These are phyloP conservation scores for Nannochloropsis gaditana DNA, from an alignment of 108 stramenopile species.

Conservation along the genomic window DNA sequence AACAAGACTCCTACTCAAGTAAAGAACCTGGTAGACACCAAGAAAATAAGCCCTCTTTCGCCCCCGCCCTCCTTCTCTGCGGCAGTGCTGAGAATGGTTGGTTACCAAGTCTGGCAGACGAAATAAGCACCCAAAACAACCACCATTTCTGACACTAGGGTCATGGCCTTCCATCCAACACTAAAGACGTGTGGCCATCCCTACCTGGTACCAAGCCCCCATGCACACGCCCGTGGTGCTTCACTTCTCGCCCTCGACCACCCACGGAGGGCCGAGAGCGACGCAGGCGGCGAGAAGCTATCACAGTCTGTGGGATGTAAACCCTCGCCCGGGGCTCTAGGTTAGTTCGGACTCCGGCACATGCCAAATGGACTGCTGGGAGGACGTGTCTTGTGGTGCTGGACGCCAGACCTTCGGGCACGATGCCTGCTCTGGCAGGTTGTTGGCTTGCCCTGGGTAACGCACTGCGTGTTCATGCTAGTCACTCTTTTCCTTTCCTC, in stretches of 20 bases:
- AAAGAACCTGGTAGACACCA: background rate
- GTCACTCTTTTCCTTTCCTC: background rate
- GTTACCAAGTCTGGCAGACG: background rate
- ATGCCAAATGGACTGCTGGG: background rate
- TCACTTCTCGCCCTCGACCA: constrained; percentile 12
- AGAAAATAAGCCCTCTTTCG: background rate
- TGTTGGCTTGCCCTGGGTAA: background rate
- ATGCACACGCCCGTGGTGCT: background rate
- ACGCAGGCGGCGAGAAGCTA: background rate
- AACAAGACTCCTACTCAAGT: background rate
- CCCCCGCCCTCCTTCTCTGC: constrained; percentile 2
- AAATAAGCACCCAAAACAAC: background rate
- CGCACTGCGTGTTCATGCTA: background rate
- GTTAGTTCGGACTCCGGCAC: background rate
- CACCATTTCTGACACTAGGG: background rate
- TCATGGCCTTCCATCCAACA: background rate
- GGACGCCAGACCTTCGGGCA: background rate
- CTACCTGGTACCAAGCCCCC: too few species aligned
- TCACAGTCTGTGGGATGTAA: background rate
- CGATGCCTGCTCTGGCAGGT: background rate
- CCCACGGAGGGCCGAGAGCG: background rate
- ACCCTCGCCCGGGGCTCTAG: background rate
- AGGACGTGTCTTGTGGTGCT: background rate
- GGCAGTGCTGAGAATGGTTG: background rate
- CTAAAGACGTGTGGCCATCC: background rate